A percentile compares a stretch with the other conserved stretches of the same genome.
phyloP scores from a whole-genome alignment of 352 stramenopile genomes.

The Globisporangium middletonii region DNA sequence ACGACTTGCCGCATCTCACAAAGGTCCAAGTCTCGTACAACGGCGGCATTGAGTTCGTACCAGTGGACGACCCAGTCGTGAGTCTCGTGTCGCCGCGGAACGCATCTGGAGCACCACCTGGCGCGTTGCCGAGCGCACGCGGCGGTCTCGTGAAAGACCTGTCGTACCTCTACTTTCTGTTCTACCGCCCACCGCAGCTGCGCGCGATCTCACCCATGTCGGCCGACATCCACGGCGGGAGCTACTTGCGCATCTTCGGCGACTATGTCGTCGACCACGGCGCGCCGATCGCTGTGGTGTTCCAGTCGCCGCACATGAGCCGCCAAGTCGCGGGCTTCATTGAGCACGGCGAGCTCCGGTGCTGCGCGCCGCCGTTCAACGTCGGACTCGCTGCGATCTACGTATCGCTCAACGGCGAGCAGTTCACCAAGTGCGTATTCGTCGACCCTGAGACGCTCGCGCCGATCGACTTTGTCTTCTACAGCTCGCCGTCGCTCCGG shows the following conservation, averaged over 20 bases:
- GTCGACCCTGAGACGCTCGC: conserved; percentile 35
- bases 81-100: conserved; percentile 4
- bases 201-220: conserved; percentile 49
- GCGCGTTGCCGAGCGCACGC: conserved; percentile 2
- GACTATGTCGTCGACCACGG: conserved; percentile 65
- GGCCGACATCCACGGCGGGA: conserved; percentile 56
- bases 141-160: conserved; percentile 40
- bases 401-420: conserved; percentile 67
- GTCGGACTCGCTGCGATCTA: conserved; percentile 47
- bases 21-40: conserved; percentile 75
- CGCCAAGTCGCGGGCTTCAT: conserved; percentile 62
- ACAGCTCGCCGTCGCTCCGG: conserved; percentile 48
- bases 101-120: background rate
- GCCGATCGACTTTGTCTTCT: conserved; percentile 65
- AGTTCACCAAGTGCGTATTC: conserved; percentile 70
- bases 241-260: conserved; percentile 54
- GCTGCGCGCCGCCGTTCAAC: conserved; percentile 58
- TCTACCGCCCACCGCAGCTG: conserved; percentile 53
- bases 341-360: conserved; percentile 57
- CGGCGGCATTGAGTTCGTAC: conserved; percentile 43
- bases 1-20: conserved; percentile 40
- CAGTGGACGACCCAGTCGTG: conserved; percentile 16
- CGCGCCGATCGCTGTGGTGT: conserved; percentile 48
- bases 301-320: conserved; percentile 42
- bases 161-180: conserved; percentile 73